Evolutionary conservation across 352 stramenopile species (phyloP), one percentile per base, ranked within the genome.

Genomic region (Globisporangium abappressorium): DNA sequence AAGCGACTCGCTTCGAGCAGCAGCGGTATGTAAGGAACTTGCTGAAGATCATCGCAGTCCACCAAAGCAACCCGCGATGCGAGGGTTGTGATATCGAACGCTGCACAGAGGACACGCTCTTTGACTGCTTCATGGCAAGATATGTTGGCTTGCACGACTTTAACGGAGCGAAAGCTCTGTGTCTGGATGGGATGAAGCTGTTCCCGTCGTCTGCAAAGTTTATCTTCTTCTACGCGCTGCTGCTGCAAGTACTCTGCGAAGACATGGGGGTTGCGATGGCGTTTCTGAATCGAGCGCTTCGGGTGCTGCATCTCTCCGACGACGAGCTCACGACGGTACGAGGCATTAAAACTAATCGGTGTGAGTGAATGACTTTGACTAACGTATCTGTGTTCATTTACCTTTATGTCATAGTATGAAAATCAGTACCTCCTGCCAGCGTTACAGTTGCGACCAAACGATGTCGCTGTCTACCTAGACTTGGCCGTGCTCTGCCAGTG

Each of bases 401-500:
- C 33, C 36, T 28, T 20, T 56, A 9, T 70, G 41, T 20, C 6
- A 47, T 15, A 92, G 82, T 80, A 62, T 22, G 81, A 91, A 30
- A 71, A 64, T 12, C 76, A 70, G 15, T 92, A 80, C 56, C 73
- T 85, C 8, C 61, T 84, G 5, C 76, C 84, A 56, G 82, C 84
- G 9, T 65, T 90, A n/a, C 70, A 89, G 26, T 54, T 92, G 9
- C 74, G 64, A 22, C 73, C 78, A 22, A 75, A 84, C 20, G 82
- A 92, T 53, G 74, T 73, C 4, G 80, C 81, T 30, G 64, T 75
- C 5, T 75, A 82, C 6, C 63, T 92, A 3, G 82, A 89, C 59
- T 67, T 88, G 22, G 84, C 84, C 3, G 75, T 92, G 38, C 57
- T 91, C 6, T 90, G 73, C 5, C 84, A 92, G 64, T 84, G 71